A percentile compares a stretch with the other conserved stretches of the same genome.
Conservation (phyloP, 805 yeast species). For the Candida tibetensis region DNA sequence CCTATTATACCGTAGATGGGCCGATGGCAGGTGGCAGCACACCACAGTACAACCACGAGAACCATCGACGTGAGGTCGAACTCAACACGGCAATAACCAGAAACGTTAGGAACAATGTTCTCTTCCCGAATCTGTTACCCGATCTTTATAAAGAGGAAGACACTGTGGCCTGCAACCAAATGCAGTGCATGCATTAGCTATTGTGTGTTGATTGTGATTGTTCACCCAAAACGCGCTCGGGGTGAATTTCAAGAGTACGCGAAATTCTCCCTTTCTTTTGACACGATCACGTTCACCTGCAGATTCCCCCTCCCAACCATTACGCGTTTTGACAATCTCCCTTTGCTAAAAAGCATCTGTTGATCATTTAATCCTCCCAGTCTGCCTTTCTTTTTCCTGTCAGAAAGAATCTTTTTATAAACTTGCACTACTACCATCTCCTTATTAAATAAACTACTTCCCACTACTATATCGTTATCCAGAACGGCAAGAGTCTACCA, state of each 20-base stretch:
- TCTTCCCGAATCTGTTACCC: too few relatives aligned
- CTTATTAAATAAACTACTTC: too few relatives aligned
- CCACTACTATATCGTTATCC: too few relatives aligned
- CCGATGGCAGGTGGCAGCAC: too few relatives aligned
- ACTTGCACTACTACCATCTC: not conserved
- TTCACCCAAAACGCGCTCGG: not conserved
- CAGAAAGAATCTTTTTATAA: not conserved
- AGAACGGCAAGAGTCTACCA: too few relatives aligned
- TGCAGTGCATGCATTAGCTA: not conserved
- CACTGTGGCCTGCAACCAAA: not conserved
- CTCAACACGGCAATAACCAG: too few relatives aligned
- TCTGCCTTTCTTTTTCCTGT: not conserved
- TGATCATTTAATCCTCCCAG: not conserved
- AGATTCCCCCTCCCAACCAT: too few relatives aligned
- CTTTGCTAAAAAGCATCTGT: not conserved
- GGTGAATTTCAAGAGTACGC: not conserved
- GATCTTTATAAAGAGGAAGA: too few relatives aligned
- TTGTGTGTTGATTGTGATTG: not conserved
- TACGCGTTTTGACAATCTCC: not conserved
- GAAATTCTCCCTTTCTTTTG: not conserved
- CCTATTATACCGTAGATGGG: too few relatives aligned
- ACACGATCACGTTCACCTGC: not conserved
- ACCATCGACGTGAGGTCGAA: too few relatives aligned
- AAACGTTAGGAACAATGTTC: too few relatives aligned
- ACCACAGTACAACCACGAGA: too few relatives aligned